phyloP scores from a whole-genome alignment of 23 red algal species.

The Pyropia yezoensis region DNA sequence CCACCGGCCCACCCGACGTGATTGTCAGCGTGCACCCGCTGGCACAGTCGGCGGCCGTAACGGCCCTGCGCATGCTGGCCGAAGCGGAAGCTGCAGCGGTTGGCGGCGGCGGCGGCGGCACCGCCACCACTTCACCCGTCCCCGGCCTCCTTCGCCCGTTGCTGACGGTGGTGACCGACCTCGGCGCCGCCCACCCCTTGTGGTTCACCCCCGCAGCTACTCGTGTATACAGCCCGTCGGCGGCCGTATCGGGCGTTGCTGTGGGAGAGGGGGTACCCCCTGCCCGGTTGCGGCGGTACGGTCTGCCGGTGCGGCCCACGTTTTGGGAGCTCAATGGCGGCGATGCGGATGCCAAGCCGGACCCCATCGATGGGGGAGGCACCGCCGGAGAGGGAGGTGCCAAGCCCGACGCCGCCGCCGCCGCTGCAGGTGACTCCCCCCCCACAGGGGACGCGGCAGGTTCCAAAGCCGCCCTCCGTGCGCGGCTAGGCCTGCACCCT shows the following conservation, averaged over 20 bases:
- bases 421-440: too few species aligned
- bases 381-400: too few species aligned
- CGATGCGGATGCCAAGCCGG: background rate
- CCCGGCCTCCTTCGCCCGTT: slow-evolving; percentile 32
- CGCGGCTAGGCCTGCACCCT: slow-evolving; percentile 33
- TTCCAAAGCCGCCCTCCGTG: slow-evolving; percentile 6
- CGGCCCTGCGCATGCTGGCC: slow-evolving; percentile 28
- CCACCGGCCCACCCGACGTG: slow-evolving; percentile 44
- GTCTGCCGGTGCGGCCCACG: slow-evolving; percentile 60
- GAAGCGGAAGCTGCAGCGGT: slow-evolving; percentile 3
- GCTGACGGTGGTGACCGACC: slow-evolving; percentile 90
- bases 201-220: slow-evolving; percentile 81
- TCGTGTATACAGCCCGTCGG: slow-evolving; percentile 61
- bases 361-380: background rate
- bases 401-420: too few species aligned
- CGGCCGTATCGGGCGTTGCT: slow-evolving; percentile 50
- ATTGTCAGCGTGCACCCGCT: slow-evolving; percentile 92
- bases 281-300: slow-evolving; percentile 57
- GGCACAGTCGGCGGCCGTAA: slow-evolving; percentile 53
- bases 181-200: slow-evolving; percentile 81
- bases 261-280: slow-evolving; percentile 20
- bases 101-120: background rate
- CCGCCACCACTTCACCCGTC: background rate
- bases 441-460: background rate
- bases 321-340: slow-evolving; percentile 48